A percentile compares a stretch with the other conserved stretches of the same genome.
Conservation (phyloP, 176 grass and related monocot genomes). For the Lolium rigidum region DNA sequence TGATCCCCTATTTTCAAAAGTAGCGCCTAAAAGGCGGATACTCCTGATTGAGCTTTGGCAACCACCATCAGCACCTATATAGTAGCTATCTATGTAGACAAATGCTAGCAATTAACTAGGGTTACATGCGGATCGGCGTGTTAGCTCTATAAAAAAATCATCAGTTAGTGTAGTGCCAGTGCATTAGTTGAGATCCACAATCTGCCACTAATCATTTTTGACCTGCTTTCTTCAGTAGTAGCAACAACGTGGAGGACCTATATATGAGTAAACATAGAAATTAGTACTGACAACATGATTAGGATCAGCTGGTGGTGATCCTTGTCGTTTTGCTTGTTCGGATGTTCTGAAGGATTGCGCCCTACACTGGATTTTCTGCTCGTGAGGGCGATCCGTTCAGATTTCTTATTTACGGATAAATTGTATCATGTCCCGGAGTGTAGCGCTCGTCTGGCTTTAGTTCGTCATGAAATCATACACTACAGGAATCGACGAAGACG, state of each 20-base stretch:
- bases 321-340: constrained; percentile 28
- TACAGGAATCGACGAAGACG: too few species aligned
- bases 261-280: constrained; percentile 9
- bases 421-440: not conserved
- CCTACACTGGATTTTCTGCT: constrained; percentile 31
- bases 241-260: not conserved
- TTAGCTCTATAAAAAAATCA: constrained; percentile 8
- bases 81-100: constrained; percentile 8
- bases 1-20: constrained; percentile 40
- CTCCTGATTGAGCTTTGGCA: constrained; percentile 50
- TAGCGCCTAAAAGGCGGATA: constrained; percentile 39
- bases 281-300: constrained; percentile 15
- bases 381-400: constrained; percentile 12
- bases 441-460: constrained; percentile 1
- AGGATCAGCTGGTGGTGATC: constrained; percentile 34
- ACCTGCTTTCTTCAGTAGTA: constrained; percentile 20
- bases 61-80: constrained; percentile 30
- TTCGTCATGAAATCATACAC: constrained; percentile 20
- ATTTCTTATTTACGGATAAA: constrained; percentile 27
- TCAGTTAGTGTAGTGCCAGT: constrained; percentile 10
- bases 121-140: not conserved
- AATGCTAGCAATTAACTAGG: constrained; percentile 9
- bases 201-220: constrained; percentile 30
- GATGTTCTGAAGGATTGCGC: constrained; percentile 26
- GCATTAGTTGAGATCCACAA: constrained; percentile 45